Conservation (phyloP, 2,329 filamentous ascomycete genomes). For the Fusarium torulosum region DNA sequence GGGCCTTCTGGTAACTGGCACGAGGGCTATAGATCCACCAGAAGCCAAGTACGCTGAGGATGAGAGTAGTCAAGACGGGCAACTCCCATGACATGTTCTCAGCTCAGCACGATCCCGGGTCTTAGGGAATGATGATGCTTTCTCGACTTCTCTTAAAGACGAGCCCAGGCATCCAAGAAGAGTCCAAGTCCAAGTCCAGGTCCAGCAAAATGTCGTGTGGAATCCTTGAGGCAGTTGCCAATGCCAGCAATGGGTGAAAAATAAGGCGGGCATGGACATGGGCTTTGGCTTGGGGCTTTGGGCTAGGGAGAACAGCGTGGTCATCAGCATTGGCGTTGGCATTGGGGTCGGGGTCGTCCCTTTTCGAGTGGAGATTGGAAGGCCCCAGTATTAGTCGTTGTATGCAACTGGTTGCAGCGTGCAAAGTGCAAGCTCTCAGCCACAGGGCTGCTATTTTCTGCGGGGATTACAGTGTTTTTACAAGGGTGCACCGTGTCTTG, state of each 20-base stretch:
- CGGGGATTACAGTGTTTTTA: conserved; percentile 7
- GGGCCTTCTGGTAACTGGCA: conserved; percentile 50
- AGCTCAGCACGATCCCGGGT: conserved; percentile 52
- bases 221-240: conserved; percentile 43
- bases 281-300: conserved; percentile 29
- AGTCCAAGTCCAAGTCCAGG: conserved; percentile 20
- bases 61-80: conserved; percentile 56
- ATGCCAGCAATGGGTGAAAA: conserved; percentile 47
- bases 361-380: conserved; percentile 25
- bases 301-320: conserved; percentile 34
- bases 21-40: conserved; percentile 55
- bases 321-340: neutral
- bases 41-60: conserved; percentile 55
- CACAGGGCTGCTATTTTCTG: conserved; percentile 16
- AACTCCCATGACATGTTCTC: conserved; percentile 61
- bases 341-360: neutral
- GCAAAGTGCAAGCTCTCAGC: conserved; percentile 15
- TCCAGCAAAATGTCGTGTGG: conserved; percentile 41
- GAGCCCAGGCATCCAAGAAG: conserved; percentile 37
- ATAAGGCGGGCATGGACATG: conserved; percentile 44
- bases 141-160: conserved; percentile 39
- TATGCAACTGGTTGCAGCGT: conserved; percentile 27
- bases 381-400: conserved; percentile 9
- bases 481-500: neutral
- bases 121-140: conserved; percentile 40